phyloP scores from a whole-genome alignment of 306 rosid genomes.

The Styphnolobium japonicum region DNA sequence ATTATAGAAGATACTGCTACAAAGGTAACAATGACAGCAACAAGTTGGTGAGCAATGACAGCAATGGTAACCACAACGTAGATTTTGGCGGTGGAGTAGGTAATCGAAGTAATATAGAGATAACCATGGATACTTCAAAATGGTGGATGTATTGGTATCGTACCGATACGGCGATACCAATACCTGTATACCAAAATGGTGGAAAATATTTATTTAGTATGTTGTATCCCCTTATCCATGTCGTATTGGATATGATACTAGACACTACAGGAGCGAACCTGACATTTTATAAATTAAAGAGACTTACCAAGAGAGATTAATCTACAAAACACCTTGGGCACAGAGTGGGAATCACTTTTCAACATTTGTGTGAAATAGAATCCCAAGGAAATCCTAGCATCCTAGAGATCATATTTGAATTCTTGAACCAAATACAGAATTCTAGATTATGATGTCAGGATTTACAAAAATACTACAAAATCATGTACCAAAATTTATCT shows the following conservation, averaged over 20 bases:
- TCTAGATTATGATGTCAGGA: constrained; percentile 1
- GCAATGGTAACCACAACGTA: neutral
- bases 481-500: neutral
- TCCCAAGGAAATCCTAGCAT: neutral
- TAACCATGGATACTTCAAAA: constrained; percentile 12
- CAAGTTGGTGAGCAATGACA: neutral
- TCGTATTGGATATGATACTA: neutral
- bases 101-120: neutral
- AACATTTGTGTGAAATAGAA: neutral
- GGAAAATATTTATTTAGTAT: constrained; percentile 1
- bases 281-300: neutral
- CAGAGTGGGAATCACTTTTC: neutral
- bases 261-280: neutral
- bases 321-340: neutral
- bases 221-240: neutral
- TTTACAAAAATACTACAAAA: neutral
- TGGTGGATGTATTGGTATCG: neutral
- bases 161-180: neutral
- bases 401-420: neutral
- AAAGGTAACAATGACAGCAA: neutral
- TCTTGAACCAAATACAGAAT: neutral
- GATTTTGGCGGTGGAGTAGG: neutral
- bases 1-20: neutral
- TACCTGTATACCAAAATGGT: constrained; percentile 16
- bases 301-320: neutral